Evolutionary conservation across 805 yeast genomes (phyloP).

Genomic region (Dipodascus geniculatus): DNA sequence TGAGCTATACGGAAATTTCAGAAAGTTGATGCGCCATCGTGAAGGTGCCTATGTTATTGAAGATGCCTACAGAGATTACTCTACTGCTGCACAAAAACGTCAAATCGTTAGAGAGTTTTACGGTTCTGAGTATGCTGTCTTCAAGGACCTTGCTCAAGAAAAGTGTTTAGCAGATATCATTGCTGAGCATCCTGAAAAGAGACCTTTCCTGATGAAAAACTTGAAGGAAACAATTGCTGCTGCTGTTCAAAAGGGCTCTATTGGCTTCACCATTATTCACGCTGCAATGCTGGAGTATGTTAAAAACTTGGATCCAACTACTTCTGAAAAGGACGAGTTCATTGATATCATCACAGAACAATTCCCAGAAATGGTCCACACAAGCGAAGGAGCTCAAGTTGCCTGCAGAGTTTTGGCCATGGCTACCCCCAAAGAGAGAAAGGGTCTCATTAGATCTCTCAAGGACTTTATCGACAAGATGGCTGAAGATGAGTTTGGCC

Average conservation of each 20-base stretch:
- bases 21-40: constrained; percentile 90
- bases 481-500: constrained; percentile 79
- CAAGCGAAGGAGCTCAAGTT: constrained; percentile 88
- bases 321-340: constrained; percentile 57
- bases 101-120: constrained; percentile 94
- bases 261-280: constrained; percentile 91
- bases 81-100: constrained; percentile 70
- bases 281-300: constrained; percentile 90
- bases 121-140: constrained; percentile 91
- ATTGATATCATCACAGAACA: constrained; percentile 78
- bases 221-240: constrained; percentile 75
- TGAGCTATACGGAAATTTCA: constrained; percentile 81
- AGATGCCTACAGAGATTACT: constrained; percentile 76
- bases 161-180: constrained; percentile 57
- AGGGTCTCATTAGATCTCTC: constrained; percentile 56
- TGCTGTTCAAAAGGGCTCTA: constrained; percentile 88
- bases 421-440: constrained; percentile 90
- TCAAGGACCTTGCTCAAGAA: constrained; percentile 60
- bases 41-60: constrained; percentile 98
- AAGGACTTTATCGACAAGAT: constrained; percentile 66
- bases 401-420: constrained; percentile 70
- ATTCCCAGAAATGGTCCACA: constrained; percentile 88
- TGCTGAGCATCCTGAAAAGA: constrained; percentile 61
- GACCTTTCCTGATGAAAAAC: constrained; percentile 61
- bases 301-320: constrained; percentile 50